Evolutionary conservation across 257 asterid genomes (phyloP).

Genomic region (Solanum chiquidenum): DNA sequence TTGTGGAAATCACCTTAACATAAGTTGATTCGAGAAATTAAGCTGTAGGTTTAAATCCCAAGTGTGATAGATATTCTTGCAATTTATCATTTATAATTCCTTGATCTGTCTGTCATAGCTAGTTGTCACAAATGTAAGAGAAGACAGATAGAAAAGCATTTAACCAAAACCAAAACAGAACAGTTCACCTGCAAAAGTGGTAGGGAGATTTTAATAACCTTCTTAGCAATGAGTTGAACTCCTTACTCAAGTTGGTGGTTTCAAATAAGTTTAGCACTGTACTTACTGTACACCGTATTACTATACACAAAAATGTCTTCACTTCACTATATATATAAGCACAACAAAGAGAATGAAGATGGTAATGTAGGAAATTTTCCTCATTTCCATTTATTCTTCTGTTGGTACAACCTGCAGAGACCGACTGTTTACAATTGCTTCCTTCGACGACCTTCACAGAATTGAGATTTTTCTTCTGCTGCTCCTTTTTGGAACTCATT

Average conservation of each 20-base stretch:
- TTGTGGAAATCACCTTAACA: background rate
- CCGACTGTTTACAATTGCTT: conserved; percentile 34
- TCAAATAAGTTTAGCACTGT: background rate
- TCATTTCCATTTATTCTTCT: background rate
- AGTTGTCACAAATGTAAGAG: background rate
- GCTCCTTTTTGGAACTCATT: conserved; percentile 6
- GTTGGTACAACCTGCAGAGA: conserved; percentile 16
- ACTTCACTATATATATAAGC: background rate
- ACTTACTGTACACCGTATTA: background rate
- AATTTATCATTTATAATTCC: background rate
- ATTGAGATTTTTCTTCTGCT: background rate
- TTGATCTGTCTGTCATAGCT: background rate
- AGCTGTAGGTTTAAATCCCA: background rate
- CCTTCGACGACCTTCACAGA: conserved; percentile 20
- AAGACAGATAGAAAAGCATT: background rate
- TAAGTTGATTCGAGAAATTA: background rate
- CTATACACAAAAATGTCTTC: background rate
- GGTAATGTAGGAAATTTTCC: background rate
- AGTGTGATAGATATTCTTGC: background rate
- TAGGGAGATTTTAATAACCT: background rate
- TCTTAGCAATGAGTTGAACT: background rate
- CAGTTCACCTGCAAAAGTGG: background rate
- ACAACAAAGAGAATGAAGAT: background rate
- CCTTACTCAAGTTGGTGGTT: background rate
- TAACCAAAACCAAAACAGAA: background rate